Percentiles rank a stretch among this genome's conserved stretches.
Evolutionary conservation across 768 basidiomycete genomes (phyloP).

Genomic region (Mycena polygramma): DNA sequence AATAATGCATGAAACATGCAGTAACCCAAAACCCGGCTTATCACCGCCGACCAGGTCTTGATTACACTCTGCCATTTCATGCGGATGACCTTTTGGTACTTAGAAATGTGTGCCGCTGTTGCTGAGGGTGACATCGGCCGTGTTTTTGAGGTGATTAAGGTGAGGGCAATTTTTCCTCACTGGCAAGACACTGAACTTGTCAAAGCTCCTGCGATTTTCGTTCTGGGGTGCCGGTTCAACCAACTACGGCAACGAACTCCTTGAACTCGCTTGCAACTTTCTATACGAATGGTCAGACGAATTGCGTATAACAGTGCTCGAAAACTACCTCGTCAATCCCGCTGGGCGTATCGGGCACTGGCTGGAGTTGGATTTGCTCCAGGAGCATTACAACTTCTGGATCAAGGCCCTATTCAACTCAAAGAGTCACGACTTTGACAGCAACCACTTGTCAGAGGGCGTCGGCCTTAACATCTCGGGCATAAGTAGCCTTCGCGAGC

Average conservation of each 20-base stretch:
- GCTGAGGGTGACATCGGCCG: no score
- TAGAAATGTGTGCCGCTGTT: no score
- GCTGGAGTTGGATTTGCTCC: constrained; percentile 35
- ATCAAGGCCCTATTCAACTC: constrained; percentile 35
- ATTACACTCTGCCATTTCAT: constrained; percentile 7
- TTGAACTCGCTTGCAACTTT: constrained; percentile 39
- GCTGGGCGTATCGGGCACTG: constrained; percentile 29
- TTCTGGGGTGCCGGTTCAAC: constrained; percentile 38
- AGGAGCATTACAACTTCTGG: constrained; percentile 38
- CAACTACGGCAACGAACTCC: constrained; percentile 40
- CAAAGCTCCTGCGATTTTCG: no score
- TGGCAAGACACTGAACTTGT: no score
- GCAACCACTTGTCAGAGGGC: constrained; percentile 14
- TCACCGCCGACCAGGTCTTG: constrained; percentile 18
- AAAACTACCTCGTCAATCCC: constrained; percentile 39
- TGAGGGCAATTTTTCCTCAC: no score
- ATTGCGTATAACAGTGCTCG: constrained; percentile 18
- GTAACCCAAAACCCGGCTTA: no score
- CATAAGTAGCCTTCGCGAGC: constrained; percentile 17
- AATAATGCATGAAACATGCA: no score
- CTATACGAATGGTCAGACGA: constrained; percentile 29
- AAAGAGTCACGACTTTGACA: constrained; percentile 26
- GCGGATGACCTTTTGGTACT: neutral
- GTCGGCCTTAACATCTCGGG: constrained; percentile 22
- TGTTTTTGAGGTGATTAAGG: no score